Conservation (phyloP, 768 basidiomycete genomes). For the Filobasidium wieringae region DNA sequence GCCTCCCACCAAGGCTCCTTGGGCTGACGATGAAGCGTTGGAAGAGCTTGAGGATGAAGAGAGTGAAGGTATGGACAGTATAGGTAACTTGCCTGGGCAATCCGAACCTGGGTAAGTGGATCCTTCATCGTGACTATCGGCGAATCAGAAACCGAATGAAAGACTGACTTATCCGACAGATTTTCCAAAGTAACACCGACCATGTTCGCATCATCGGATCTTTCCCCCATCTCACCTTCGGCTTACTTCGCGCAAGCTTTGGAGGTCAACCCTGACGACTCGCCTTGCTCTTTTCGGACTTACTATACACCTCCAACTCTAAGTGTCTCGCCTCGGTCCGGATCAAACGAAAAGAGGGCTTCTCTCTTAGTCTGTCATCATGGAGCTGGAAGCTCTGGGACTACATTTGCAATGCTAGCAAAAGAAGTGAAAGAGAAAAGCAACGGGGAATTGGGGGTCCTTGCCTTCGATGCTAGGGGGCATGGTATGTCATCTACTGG, state of each 20-base stretch:
- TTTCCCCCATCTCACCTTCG: slow-evolving; percentile 63
- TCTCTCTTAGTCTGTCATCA: slow-evolving; percentile 86
- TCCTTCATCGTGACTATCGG: slow-evolving; percentile 43
- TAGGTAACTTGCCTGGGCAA: no score
- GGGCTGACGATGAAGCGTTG: slow-evolving; percentile 35
- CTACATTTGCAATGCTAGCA: slow-evolving; percentile 85
- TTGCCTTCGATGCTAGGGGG: slow-evolving; percentile 69
- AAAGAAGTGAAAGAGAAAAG: slow-evolving; percentile 55
- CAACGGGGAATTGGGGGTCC: slow-evolving; percentile 62
- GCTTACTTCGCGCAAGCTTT: slow-evolving; percentile 68
- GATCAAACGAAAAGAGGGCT: slow-evolving; percentile 23
- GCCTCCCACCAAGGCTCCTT: slow-evolving; percentile 33
- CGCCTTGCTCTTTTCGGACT: slow-evolving; percentile 58
- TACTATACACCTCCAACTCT: slow-evolving; percentile 68
- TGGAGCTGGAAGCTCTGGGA: slow-evolving; percentile 84
- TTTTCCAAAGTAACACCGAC: no score
- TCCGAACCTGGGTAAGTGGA: background rate
- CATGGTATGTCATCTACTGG: slow-evolving; percentile 54
- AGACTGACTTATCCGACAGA: no score
- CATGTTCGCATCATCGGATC: slow-evolving; percentile 45
- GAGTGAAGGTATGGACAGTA: background rate
- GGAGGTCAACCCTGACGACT: slow-evolving; percentile 56
- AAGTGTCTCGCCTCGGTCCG: slow-evolving; percentile 9
- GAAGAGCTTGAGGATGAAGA: slow-evolving; percentile 35
- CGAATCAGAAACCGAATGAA: slow-evolving; percentile 54